Evolutionary conservation across 169 alveolate species (phyloP), one percentile per base, ranked within the genome.

Genomic region (Pseudocohnilembus persalinus): DNA sequence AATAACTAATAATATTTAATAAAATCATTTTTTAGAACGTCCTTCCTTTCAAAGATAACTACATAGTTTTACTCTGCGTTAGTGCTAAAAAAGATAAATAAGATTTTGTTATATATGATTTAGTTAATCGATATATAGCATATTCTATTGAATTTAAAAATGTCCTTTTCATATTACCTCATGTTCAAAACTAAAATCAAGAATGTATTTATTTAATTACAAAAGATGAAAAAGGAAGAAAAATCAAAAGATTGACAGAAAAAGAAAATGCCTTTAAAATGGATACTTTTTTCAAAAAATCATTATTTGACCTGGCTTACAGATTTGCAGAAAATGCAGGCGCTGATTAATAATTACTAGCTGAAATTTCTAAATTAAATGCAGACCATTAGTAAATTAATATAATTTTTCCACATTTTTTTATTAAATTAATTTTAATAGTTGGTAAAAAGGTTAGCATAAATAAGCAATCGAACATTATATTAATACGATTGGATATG

Each of bases 281-380:
- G 32, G 88, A 83, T 29, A 68, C 78, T 35, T 80, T 88, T 75
- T 82, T 88, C 32, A 88, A 88, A 32, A 83, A 81, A 73, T 83
- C 87, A 16, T 78, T 64, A 74, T 88, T 77, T 68, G 92, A 88
- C 49, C 83, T 88, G 28, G 88, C 88, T 27, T 74, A 73, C 30
- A 88, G 79, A 87, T 77, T 88, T 65, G 92, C 92, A 33, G 68
- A 74, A 63, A 76, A 84, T 29, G 49, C 79, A 81, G 82, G 82
- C 24, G 83, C 84, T 31, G 92, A 88, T 77, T 77, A 76, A n/a
- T 31, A 84, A n/a, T 73, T 88, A 26, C 74, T 84, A 68, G 92
- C 92, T 30, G 92, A 88, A 84, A 88, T 88, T n/a, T 76, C 84
- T 30, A 79, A 82, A 65, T 33, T 88, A 35, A 89, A 88, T 78